Evolutionary conservation across 2,329 filamentous ascomycete genomes (phyloP).

Genomic region (Tricladium varicosporioides): DNA sequence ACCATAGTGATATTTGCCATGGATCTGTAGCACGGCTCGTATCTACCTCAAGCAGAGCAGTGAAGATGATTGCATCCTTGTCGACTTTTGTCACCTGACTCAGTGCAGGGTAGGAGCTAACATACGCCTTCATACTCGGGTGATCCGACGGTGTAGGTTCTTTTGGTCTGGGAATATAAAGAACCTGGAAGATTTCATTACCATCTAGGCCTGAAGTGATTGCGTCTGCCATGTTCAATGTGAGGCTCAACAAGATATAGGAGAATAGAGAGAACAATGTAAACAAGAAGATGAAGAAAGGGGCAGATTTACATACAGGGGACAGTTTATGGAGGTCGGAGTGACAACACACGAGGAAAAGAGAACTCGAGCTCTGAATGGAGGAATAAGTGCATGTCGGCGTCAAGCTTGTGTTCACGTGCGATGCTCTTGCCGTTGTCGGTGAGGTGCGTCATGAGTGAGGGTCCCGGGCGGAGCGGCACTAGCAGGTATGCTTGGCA

Average conservation of each 20-base stretch:
- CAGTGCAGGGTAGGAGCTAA: slow-evolving; percentile 68
- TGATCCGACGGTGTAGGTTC: slow-evolving; percentile 34
- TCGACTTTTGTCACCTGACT: slow-evolving; percentile 68
- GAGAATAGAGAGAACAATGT: not conserved
- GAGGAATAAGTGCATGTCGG: not conserved
- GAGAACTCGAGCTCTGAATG: not conserved
- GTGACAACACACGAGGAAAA: not conserved
- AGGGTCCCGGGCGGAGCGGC: not conserved
- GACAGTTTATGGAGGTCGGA: not conserved
- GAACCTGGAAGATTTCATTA: slow-evolving; percentile 33
- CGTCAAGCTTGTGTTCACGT: not conserved
- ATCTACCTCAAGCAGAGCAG: slow-evolving; percentile 67
- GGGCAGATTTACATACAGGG: not conserved
- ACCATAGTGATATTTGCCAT: slow-evolving; percentile 78
- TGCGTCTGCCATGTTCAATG: slow-evolving; percentile 18
- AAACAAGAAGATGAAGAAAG: slow-evolving; percentile 1
- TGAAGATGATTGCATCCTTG: slow-evolving; percentile 53
- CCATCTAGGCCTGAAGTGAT: slow-evolving; percentile 30
- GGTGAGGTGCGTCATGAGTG: slow-evolving; percentile 1
- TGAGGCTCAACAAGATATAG: not conserved
- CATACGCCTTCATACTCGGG: slow-evolving; percentile 48
- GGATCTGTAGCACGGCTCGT: slow-evolving; percentile 49
- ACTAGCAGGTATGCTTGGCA: not conserved
- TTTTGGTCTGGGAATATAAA: slow-evolving; percentile 35
- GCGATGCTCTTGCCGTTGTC: not conserved